Percentiles rank a stretch among this genome's conserved stretches.
Evolutionary conservation across 305 asterid genomes (phyloP).

Genomic region (Solanum hybrid): DNA sequence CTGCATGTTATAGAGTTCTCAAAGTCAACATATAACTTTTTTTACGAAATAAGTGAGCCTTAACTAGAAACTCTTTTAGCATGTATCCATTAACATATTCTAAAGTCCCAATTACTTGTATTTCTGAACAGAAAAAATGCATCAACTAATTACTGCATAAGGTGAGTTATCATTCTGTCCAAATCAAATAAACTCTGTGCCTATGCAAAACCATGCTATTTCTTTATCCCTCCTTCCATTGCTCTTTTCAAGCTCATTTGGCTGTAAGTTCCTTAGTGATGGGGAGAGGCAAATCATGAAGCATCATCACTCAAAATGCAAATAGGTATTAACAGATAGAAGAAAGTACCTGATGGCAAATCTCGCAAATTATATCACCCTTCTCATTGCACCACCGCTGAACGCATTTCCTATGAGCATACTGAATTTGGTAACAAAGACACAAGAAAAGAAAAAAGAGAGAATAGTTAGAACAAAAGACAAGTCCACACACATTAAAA

Average conservation of each 20-base stretch:
- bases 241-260: not conserved
- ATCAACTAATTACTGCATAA: not conserved
- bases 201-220: not conserved
- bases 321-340: not conserved
- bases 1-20: slow-evolving; percentile 13
- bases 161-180: not conserved
- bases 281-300: not conserved
- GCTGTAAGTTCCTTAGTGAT: not conserved
- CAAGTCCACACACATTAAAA: not conserved
- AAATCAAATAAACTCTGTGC: not conserved
- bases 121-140: not conserved
- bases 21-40: not conserved
- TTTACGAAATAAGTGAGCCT: not conserved
- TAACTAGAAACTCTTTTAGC: not conserved
- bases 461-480: not conserved
- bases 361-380: slow-evolving; percentile 38
- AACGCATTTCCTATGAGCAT: slow-evolving; percentile 39
- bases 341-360: slow-evolving; percentile 31
- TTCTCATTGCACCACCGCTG: slow-evolving; percentile 47
- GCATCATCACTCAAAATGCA: not conserved
- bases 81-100: not conserved
- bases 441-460: not conserved
- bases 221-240: not conserved
- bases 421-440: slow-evolving; percentile 14
- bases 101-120: not conserved